phyloP scores from a whole-genome alignment of 2,329 filamentous ascomycete genomes.

The Stachybotrys elegans region DNA sequence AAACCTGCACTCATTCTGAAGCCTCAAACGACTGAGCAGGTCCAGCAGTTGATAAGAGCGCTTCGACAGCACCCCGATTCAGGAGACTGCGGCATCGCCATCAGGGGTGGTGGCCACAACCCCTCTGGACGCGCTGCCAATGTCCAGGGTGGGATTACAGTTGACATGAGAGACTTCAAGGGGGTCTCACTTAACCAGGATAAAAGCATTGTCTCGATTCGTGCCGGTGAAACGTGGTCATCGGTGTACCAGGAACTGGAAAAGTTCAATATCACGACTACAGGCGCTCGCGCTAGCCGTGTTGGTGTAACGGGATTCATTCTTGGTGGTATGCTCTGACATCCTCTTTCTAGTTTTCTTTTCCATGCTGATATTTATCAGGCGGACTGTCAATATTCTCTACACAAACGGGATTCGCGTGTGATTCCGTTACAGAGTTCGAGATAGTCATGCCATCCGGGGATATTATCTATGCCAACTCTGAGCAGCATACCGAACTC shows the following conservation, averaged over 20 bases:
- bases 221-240: neutral
- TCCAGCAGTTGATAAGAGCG: too few relatives aligned
- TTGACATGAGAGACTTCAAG: neutral
- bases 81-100: neutral
- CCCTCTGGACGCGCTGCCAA: neutral
- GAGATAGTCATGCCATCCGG: constrained; percentile 1
- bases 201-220: neutral
- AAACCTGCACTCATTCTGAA: too few relatives aligned
- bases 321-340: neutral
- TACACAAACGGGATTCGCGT: neutral
- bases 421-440: neutral
- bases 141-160: neutral
- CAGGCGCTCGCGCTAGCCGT: neutral
- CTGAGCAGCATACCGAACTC: neutral
- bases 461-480: neutral
- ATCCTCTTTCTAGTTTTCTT: neutral
- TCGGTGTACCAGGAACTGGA: neutral
- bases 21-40: too few relatives aligned
- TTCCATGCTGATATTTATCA: neutral
- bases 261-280: neutral
- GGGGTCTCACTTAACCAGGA: neutral
- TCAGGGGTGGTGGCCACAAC: constrained; percentile 1
- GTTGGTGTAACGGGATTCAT: too few relatives aligned
- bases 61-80: too few relatives aligned
- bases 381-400: neutral